Base-by-base conservation (phyloP, 2,329 filamentous ascomycete species). In the Drechslerella stenobrocha region DNA sequence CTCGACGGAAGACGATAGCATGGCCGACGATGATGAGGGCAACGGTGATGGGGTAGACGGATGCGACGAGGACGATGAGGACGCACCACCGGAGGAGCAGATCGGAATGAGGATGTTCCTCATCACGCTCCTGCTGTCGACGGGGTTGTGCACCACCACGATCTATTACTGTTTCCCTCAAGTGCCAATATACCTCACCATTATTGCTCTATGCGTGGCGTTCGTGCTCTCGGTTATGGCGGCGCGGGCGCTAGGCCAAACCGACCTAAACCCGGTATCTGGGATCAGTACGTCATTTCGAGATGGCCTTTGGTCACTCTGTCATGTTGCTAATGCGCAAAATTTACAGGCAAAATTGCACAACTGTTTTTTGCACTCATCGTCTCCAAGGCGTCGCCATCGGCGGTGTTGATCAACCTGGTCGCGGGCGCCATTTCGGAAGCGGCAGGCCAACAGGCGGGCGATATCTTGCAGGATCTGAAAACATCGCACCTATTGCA, bases 401-500 rank as follows among this genome's bases (percentile, higher is more conserved):
- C 90, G 37, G 89, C 90, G 9, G 86, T 98, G n/a, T 82, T 96
- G 58, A 95, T 96, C 75, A 98, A 98, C 75, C 83, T 98, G 1
- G 85, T 98, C 4, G 93, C 92, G 0, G 93, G 93, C 6, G 93
- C 93, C 0, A 86, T 98, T 26, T 87, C 84, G 8, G 88, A 91
- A 76, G 85, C 86, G 2, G 88, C 93, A 3, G 93, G 93, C 2
- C 80, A 97, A 2, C 93, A 98, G 79, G 92, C 93, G 1, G 93
- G 93, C 6, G 93, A 98, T 76, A 84, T 98, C 57, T 89, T 98
- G 83, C 93, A 98, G 75, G 93, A 98, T 75, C 82, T 98, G 26
- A 98, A 98, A 76, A 96, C 93, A 0, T 93, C 93, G 0, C 91
- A 98, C 76, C 79, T 98, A 0, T 82, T 98, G 0, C 91, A 92